Evolutionary conservation across 2,329 filamentous ascomycete genomes (phyloP), one percentile per base, ranked within the genome.

Genomic region (Cercospora sojina): DNA sequence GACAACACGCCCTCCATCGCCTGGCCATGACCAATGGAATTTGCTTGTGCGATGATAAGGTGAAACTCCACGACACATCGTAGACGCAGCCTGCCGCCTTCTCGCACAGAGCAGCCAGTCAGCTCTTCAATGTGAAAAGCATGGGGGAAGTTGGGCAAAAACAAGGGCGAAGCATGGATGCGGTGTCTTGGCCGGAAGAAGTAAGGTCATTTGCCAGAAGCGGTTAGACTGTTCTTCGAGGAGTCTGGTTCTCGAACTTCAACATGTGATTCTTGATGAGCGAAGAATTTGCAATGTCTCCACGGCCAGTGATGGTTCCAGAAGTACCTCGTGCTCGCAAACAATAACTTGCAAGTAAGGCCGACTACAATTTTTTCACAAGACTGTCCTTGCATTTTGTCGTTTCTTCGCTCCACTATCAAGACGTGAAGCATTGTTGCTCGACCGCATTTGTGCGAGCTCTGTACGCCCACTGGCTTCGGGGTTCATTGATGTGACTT

Each of bases 1-100:
- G 53, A 64, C 53, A 58, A 35, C 29, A 25, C 23, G 43, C 20
- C n/a, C n/a, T 58, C 62, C 38, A 49, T 35, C 29, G 56, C 38
- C n/a, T 47, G 47, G 60, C 60, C 56, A 62, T 55, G 56, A 47
- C 61, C 65, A 61, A 60, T 38, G 51, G 49, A 64, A 51, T 61
- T 25, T 63, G 59, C 55, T 60, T 41, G 47, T 43, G 13, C 59
- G 23, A 64, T 32, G 58, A 59, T 41, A 32, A 25, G 27, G 35
- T 53, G 18, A 23, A 16, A 51, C 43, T 18, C 29, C 55, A 59
- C 23, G 6, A 49, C 18, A 25, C 8, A 35, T 27, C 53, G 32
- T 43, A 3, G 38, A 49, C 43, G 25, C 41, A 43, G 57, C 57
- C 35, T 43, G 31, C 38, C 51, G 31, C 27, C 51, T 38, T 3